Percentiles rank a stretch among this genome's conserved stretches.
These are phyloP conservation scores for Fusarium buharicum DNA, from an alignment of 2,329 filamentous ascomycete species.

Conservation along the genomic window DNA sequence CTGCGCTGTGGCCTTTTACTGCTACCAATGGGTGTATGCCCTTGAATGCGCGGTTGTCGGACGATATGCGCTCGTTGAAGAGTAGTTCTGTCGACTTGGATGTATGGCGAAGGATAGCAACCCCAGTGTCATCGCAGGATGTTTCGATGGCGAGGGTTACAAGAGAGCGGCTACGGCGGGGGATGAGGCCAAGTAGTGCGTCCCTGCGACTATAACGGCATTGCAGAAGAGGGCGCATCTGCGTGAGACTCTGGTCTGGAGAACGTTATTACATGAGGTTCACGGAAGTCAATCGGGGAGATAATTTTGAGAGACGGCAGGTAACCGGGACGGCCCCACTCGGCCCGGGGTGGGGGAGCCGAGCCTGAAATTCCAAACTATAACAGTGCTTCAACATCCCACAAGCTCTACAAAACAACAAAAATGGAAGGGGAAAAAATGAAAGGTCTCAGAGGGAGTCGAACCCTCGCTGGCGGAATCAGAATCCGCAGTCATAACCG, in stretches of 20 bases:
- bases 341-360: no score
- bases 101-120: constrained; percentile 78
- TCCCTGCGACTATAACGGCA: constrained; percentile 7
- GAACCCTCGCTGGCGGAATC: no score
- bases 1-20: constrained; percentile 77
- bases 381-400: no score
- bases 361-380: no score
- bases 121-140: constrained; percentile 92
- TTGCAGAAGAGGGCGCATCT: constrained; percentile 32
- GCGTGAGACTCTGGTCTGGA: background rate
- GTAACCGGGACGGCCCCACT: background rate
- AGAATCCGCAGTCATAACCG: no score
- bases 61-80: constrained; percentile 84
- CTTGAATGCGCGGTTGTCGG: constrained; percentile 76
- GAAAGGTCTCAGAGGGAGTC: no score
- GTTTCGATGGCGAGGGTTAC: constrained; percentile 80
- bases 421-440: no score
- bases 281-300: background rate
- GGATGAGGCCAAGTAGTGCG: background rate
- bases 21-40: constrained; percentile 85
- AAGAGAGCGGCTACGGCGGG: constrained; percentile 48
- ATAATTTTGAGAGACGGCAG: background rate
- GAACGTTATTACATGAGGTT: background rate
- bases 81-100: constrained; percentile 65
- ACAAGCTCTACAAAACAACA: no score